These are phyloP conservation scores for Omphalea diandra DNA, from an alignment of 441 rosid genomes.

Conservation along the genomic window DNA sequence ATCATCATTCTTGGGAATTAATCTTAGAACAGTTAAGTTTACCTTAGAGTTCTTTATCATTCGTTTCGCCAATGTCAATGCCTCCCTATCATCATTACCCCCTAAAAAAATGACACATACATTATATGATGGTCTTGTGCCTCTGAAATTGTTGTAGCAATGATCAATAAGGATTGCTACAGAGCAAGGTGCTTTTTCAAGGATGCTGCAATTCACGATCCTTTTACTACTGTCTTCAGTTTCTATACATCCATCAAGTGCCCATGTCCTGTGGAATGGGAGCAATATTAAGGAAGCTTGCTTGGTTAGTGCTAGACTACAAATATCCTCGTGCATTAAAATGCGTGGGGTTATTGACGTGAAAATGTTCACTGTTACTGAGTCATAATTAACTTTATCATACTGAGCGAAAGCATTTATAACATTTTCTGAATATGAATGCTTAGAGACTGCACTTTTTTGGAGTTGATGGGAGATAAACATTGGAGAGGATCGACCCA, in stretches of 20 bases:
- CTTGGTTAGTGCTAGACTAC: constrained; percentile 10
- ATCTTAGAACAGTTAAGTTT: constrained; percentile 1
- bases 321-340: too few relatives aligned
- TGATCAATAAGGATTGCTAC: constrained; percentile 44
- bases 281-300: constrained; percentile 10
- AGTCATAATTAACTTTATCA: neutral
- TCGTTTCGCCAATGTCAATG: constrained; percentile 25
- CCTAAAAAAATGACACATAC: constrained; percentile 31
- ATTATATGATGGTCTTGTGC: neutral
- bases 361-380: neutral
- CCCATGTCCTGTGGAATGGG: constrained; percentile 9
- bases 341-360: constrained; percentile 10
- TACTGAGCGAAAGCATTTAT: constrained; percentile 3
- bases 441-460: neutral
- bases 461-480: constrained; percentile 34
- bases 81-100: constrained; percentile 40
- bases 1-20: neutral
- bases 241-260: constrained; percentile 30
- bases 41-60: constrained; percentile 17
- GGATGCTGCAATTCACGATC: constrained; percentile 28
- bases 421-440: constrained; percentile 34
- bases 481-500: constrained; percentile 42
- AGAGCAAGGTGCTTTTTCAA: constrained; percentile 47
- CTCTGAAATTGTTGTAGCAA: too few relatives aligned
- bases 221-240: constrained; percentile 25